Conservation (phyloP, 1,139 yeast genomes). For the Arxiozyma bovina region DNA sequence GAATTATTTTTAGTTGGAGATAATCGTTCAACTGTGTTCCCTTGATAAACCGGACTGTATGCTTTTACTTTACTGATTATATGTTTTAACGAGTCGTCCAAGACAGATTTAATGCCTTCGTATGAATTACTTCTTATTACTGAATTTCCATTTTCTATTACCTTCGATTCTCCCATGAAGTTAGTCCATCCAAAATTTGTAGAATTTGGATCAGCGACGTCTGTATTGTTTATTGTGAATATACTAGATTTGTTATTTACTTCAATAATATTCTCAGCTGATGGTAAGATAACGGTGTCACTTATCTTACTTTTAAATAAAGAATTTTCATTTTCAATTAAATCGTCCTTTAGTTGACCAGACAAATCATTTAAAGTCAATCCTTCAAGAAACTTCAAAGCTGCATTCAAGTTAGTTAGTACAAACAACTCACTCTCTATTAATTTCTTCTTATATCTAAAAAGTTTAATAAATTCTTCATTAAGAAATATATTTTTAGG, state of each 20-base stretch:
- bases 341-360: constrained; percentile 16
- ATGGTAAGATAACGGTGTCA: constrained; percentile 15
- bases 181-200: constrained; percentile 2
- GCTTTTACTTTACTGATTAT: constrained; percentile 26
- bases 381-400: constrained; percentile 45
- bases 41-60: constrained; percentile 20
- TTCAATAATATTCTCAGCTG: background rate
- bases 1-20: background rate
- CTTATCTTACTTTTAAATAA: constrained; percentile 16
- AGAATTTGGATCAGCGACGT: background rate
- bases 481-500: constrained; percentile 41
- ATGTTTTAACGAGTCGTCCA: constrained; percentile 26
- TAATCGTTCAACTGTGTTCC: background rate
- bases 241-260: background rate
- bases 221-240: background rate
- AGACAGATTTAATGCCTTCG: constrained; percentile 22
- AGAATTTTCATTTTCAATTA: constrained; percentile 12
- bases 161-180: constrained; percentile 4
- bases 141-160: background rate
- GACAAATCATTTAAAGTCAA: constrained; percentile 38
- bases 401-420: constrained; percentile 57
- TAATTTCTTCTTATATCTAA: constrained; percentile 40
- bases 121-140: constrained; percentile 16
- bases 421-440: constrained; percentile 50
- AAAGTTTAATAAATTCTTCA: constrained; percentile 46